Base-by-base conservation (phyloP, 371 early-diverging fungal genomes). In the Mortierella sp. region DNA sequence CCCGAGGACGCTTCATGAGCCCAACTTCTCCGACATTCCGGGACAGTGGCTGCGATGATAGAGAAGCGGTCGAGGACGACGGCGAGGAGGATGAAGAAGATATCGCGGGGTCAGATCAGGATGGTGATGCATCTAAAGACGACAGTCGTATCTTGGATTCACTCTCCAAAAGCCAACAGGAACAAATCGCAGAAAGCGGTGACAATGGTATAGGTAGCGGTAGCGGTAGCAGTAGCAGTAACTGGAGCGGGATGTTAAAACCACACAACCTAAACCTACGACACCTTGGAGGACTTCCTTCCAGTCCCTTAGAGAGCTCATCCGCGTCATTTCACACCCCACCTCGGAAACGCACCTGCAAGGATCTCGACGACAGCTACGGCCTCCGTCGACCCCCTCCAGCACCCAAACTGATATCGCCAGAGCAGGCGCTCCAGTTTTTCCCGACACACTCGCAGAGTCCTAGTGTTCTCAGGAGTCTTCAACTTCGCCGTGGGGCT, bases 371-470 rank as follows among this genome's bases (percentile, higher is more conserved):
- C 1, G 63, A 63, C 35, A 18, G 35, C 63, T 6, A 32, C 18
- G 21, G 56, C 38, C 44, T 63, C 35, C 41, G 41, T 68, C 41
- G 41, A 38, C 79, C 79, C 3, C 79, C 75, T 11, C 79, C 60
- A 24, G 58, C 71, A n/a, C 71, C 70, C 1, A 65, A 44, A 8
- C 55, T 79, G 43, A 68, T 68, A 24, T 68, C 68, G 0, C 41
- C 68, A 38, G 68, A 68, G 11, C 68, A 51, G 12, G 32, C 24
- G 12, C 35, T 72, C 38, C 72, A 72, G 46, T 43, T n/a, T 14
- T 58, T 18, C 49, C 46, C 38, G 63, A 48, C n/a, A 16, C 16
- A 51, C 29, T 56, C 44, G 44, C 4, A 38, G 49, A 51, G 72
- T 35, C 51, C 72, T 21, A 48, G 51, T 29, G 38, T 49, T 21